Evolutionary conservation across 2,329 filamentous ascomycete genomes (phyloP), one percentile per base, ranked within the genome.

Genomic region (Alternaria alternata): DNA sequence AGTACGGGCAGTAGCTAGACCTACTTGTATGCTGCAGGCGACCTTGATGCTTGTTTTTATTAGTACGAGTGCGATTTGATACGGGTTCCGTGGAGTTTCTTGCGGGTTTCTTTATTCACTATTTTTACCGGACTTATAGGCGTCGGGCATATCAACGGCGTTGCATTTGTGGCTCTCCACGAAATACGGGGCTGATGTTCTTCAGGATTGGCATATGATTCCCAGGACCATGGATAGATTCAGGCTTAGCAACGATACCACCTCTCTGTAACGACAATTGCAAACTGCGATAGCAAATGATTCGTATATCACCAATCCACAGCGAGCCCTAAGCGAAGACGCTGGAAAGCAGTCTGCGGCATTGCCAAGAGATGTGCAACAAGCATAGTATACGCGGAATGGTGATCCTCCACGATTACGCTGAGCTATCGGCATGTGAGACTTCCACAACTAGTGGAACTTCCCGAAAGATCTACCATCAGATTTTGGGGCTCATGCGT

Each of bases 1-100:
- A 75, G 74, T 48, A 75, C 74, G 4, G 69, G 68, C 44, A 75
- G 73, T 41, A 76, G 74, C 54, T 77, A 49, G 24, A 36, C 24
- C 46, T 16, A 36, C 7, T 7, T 11, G 24, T 5, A 4, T 24
- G 30, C 4, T 49, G 30, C 16, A 36, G 20, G 36, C 14, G 14
- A 24, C 22, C 30, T 16, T 8, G 2, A 24, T 49, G 3, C 5
- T 11, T 36, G 32, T 42, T 3, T 8, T 24, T 12, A 8, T 42
- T 39, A 34, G 41, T 30, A 38, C 20, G 12, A 28, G 28, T 36
- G 32, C 30, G 30, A 52, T 52, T 28, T 57, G 12, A 24, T 46
- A 9, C 36, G 38, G n/a, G 14, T 44, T 32, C 42, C 48, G 12
- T 12, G 56, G 44, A 30, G 44, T 55, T 26, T 54, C 36, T 39